Base-by-base conservation (phyloP, 2,329 filamentous ascomycete species). In the Aspergillus luchuensis region DNA sequence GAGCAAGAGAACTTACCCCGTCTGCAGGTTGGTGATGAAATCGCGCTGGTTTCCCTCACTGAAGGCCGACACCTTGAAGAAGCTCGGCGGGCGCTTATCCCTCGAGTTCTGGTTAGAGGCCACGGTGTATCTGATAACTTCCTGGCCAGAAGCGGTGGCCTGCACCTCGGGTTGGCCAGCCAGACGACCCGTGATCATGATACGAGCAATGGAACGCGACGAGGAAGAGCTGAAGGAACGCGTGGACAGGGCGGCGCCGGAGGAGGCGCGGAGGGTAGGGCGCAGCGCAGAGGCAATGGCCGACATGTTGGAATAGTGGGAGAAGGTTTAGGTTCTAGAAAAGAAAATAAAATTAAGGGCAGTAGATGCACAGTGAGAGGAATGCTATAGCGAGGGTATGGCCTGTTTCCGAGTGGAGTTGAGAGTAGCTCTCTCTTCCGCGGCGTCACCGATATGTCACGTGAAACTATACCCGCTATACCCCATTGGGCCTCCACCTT, bases 171-270 rank as follows among this genome's bases (percentile, higher is more conserved):
- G 94, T 56, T 87, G 84, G 69, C 87, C 85, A 63, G 86, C 92
- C 55, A 99, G 87, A 77, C 92, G 90, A 73, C 95, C 95, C 69
- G 97, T 85, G 77, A 99, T 82, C 71, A 88, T 90, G 82, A 99
- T 90, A 78, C 89, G 90, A 68, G 95, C 91, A 67, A 95, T 72
- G 64, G 86, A 84, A 67, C 80, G 80, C 47, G 81, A 70, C 53
- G 85, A 77, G 43, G 87, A 80, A 69, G 88, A 87, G 81, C 87
- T 91, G 85, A 97, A 97, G 72, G 88, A 79, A 78, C 92, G 91
- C 69, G 83, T 74, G 64, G 79, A 69, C 60, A 72, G 66, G 63
- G 79, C 66, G 59, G 76, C 63, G 69, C 60, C 64, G 63, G 69
- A 67, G 65, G 78, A 72, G 76, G 79, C 74, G 81, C 79, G 73